A percentile compares a stretch with the other conserved stretches of the same genome.
Conservation (phyloP, 768 basidiomycete species). For the Mycena filopes region DNA sequence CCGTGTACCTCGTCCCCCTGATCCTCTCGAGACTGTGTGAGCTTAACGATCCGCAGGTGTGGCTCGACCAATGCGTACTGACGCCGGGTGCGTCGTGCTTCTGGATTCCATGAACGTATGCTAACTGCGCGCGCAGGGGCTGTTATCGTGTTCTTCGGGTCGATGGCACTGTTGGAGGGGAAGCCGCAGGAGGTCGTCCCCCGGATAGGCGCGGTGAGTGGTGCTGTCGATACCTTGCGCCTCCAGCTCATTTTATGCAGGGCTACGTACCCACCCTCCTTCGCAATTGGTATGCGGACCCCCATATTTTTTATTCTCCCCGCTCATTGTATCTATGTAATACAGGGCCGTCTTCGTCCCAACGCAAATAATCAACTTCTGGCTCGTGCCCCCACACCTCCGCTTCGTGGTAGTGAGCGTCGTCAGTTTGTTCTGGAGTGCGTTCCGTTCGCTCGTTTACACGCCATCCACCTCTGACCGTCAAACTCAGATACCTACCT, state of each 20-base stretch:
- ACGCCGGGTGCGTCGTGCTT: slow-evolving; percentile 69
- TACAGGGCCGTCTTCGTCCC: slow-evolving; percentile 78
- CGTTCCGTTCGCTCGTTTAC: slow-evolving; percentile 39
- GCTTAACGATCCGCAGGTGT: slow-evolving; percentile 59
- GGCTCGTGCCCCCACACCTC: slow-evolving; percentile 78
- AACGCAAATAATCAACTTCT: slow-evolving; percentile 83
- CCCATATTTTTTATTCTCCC: not conserved
- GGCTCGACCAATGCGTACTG: slow-evolving; percentile 82
- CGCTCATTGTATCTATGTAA: not conserved
- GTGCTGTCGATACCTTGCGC: not conserved
- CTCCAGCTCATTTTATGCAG: slow-evolving; percentile 42
- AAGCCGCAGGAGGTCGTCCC: slow-evolving; percentile 61
- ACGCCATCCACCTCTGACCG: not conserved
- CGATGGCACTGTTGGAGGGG: slow-evolving; percentile 86
- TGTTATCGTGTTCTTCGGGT: slow-evolving; percentile 67
- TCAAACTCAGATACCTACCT: slow-evolving; percentile 69
- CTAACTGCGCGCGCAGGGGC: slow-evolving; percentile 44
- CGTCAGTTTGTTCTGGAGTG: slow-evolving; percentile 88
- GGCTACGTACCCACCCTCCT: slow-evolving; percentile 79
- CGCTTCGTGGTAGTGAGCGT: slow-evolving; percentile 80
- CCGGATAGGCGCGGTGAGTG: slow-evolving; percentile 58
- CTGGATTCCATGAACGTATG: not conserved
- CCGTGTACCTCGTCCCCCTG: slow-evolving; percentile 55
- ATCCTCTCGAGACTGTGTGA: not conserved
- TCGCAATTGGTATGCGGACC: slow-evolving; percentile 71